Percentiles rank a stretch among this genome's conserved stretches.
Conservation (phyloP, 1,284 basidiomycete genomes). For the Cryptococcus jaspeensis region DNA sequence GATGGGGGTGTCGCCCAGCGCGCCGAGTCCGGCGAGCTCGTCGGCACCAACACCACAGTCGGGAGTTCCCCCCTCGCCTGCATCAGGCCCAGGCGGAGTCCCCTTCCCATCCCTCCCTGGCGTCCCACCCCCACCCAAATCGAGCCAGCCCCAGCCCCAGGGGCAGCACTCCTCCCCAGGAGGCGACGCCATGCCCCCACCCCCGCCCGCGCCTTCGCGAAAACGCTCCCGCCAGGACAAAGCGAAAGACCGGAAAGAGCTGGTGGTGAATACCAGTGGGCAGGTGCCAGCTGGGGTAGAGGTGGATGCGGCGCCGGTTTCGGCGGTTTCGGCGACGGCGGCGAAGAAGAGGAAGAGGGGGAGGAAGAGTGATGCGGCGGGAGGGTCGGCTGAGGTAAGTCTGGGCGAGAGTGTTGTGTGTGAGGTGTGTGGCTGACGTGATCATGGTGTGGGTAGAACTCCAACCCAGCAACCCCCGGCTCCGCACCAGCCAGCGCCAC, state of each 20-base stretch:
- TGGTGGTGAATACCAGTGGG: constrained; percentile 2
- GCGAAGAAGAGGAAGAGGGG: constrained; percentile 24
- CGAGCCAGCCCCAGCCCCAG: background rate
- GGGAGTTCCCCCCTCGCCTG: background rate
- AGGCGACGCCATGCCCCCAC: too few relatives aligned
- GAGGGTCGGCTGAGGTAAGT: too few relatives aligned
- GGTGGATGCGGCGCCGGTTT: too few relatives aligned
- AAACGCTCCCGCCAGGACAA: background rate
- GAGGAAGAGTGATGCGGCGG: constrained; percentile 15
- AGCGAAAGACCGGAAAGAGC: background rate
- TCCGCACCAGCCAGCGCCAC: background rate
- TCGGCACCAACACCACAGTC: constrained; percentile 4
- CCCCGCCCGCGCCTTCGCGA: too few relatives aligned
- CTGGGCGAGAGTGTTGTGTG: too few relatives aligned
- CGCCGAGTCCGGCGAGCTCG: background rate
- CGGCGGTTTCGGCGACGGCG: background rate
- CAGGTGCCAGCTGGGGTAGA: background rate
- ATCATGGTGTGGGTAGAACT: constrained; percentile 4
- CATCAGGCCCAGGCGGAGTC: constrained; percentile 4
- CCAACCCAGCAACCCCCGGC: constrained; percentile 9
- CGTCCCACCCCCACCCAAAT: background rate
- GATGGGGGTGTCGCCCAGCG: too few relatives aligned
- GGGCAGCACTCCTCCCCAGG: background rate
- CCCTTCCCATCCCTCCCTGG: background rate
- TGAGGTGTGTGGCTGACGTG: background rate